Percentiles rank a stretch among this genome's conserved stretches.
Evolutionary conservation across 352 stramenopile species (phyloP).

Genomic region (Pythium dissotocum): DNA sequence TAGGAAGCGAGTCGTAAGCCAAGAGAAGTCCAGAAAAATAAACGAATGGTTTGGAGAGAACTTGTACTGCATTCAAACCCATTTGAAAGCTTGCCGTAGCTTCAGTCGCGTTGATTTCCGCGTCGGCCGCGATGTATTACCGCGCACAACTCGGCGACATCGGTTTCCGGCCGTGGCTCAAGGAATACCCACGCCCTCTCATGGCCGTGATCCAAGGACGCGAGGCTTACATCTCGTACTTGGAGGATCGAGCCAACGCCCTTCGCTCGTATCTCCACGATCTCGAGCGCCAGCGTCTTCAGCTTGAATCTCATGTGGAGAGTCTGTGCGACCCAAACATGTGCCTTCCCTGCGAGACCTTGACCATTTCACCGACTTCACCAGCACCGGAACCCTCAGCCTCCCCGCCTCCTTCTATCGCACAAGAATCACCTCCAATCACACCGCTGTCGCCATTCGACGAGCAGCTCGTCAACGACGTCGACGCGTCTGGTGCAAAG

Average conservation of each 20-base stretch:
- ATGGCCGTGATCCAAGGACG: not conserved
- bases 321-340: not conserved
- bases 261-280: not conserved
- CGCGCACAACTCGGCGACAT: too few species aligned
- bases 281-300: not conserved
- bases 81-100: too few species aligned
- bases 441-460: not conserved
- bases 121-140: too few species aligned
- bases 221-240: not conserved
- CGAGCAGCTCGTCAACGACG: not conserved
- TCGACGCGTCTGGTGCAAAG: not conserved
- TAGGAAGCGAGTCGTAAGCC: not conserved
- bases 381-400: not conserved
- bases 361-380: not conserved
- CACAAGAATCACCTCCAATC: not conserved
- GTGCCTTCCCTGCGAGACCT: conserved; percentile 1
- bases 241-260: not conserved
- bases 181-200: not conserved
- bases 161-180: not conserved
- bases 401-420: not conserved
- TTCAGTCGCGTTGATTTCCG: too few species aligned
- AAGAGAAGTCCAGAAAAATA: not conserved
- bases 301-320: not conserved
- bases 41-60: not conserved
- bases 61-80: too few species aligned